Evolutionary conservation across 2,329 filamentous ascomycete genomes (phyloP).

Genomic region (Aureobasidium sp.): DNA sequence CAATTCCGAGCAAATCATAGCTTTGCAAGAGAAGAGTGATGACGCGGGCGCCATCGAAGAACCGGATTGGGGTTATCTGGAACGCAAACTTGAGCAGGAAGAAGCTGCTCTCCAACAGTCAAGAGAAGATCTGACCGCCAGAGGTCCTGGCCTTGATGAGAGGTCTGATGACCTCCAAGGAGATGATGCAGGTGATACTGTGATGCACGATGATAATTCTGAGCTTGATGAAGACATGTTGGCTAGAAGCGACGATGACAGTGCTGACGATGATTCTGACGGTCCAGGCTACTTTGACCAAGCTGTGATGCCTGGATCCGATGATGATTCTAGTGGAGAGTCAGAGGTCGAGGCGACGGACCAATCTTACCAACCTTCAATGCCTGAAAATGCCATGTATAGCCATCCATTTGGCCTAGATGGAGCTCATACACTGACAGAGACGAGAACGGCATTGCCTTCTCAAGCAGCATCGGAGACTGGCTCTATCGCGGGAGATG

Average conservation of each 20-base stretch:
- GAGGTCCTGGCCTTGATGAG: background rate
- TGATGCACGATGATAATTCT: background rate
- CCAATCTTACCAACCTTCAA: slow-evolving; percentile 1
- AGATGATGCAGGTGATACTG: background rate
- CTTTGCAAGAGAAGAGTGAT: slow-evolving; percentile 10
- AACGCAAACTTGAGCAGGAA: background rate
- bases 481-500: background rate
- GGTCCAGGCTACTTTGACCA: background rate
- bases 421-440: background rate
- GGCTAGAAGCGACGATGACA: slow-evolving; percentile 5
- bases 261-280: background rate
- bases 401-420: slow-evolving; percentile 1
- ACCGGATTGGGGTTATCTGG: background rate
- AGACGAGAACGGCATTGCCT: background rate
- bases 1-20: slow-evolving; percentile 4
- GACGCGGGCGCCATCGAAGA: slow-evolving; percentile 12
- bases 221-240: background rate
- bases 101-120: background rate
- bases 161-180: background rate
- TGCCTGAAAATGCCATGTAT: slow-evolving; percentile 1
- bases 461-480: background rate
- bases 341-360: background rate
- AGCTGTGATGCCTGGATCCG: background rate
- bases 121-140: slow-evolving; percentile 1
- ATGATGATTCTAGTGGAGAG: background rate